Conservation (phyloP, 306 rosid species). For the Rosa persica region DNA sequence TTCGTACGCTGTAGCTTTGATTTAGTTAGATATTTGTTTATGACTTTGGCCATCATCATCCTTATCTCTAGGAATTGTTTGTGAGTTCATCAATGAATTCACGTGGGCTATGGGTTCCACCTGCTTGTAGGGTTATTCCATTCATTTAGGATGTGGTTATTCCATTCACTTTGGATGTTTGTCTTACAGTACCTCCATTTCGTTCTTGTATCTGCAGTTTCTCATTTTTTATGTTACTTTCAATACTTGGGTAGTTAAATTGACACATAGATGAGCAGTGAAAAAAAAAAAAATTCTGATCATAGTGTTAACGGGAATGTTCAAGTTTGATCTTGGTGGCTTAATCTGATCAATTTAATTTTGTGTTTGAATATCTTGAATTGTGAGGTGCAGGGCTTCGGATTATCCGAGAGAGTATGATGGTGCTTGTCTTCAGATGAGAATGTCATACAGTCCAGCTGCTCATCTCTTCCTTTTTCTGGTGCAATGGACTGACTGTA, state of each 20-base stretch:
- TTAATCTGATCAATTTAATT: not conserved
- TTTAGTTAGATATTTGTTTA: conserved; percentile 4
- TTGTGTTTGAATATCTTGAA: conserved; percentile 8
- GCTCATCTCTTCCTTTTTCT: conserved; percentile 90
- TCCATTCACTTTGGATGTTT: conserved; percentile 6
- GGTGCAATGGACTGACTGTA: conserved; percentile 95
- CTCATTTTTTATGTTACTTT: not conserved
- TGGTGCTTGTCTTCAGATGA: conserved; percentile 98
- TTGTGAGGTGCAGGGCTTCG: conserved; percentile 63
- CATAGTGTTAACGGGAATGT: not conserved
- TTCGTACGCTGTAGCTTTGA: not conserved
- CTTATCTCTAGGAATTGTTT: conserved; percentile 20
- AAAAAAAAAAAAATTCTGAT: not conserved
- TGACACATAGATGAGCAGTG: not conserved
- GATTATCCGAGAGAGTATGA: conserved; percentile 88
- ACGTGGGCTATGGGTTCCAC: conserved; percentile 28
- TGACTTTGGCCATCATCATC: conserved; percentile 17
- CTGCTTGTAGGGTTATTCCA: conserved; percentile 2
- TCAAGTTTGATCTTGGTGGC: not conserved
- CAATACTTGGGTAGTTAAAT: not conserved
- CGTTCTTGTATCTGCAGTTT: not conserved
- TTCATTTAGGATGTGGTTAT: not conserved
- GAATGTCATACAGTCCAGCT: conserved; percentile 97
- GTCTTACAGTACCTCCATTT: not conserved
- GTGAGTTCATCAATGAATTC: not conserved